Percentiles rank a stretch among this genome's conserved stretches.
Conservation (phyloP, 768 basidiomycete genomes). For the Tylopilus felleus region DNA sequence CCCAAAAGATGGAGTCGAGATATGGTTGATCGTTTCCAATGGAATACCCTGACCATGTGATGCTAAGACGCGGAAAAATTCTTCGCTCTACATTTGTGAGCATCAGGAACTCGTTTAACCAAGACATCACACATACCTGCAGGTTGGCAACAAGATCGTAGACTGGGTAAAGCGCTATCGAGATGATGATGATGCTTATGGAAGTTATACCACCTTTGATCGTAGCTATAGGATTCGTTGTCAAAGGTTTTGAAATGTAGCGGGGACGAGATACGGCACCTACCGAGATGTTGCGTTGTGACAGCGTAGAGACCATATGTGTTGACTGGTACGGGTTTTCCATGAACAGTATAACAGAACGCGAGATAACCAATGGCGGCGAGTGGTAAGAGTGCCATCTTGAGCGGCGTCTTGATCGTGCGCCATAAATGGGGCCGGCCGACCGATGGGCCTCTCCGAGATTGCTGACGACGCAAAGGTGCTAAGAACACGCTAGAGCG, state of each 20-base stretch:
- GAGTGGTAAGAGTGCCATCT: conserved; percentile 24
- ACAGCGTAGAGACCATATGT: conserved; percentile 20
- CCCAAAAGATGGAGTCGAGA: conserved; percentile 25
- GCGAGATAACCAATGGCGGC: conserved; percentile 27
- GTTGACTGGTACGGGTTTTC: conserved; percentile 24
- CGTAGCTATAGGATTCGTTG: conserved; percentile 9
- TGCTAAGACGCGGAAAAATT: conserved; percentile 27
- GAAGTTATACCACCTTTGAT: conserved; percentile 30
- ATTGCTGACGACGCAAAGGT: conserved; percentile 4
- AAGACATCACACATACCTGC: conserved; percentile 6
- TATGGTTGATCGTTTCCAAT: conserved; percentile 19
- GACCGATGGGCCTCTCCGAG: neutral
- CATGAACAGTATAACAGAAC: conserved; percentile 29
- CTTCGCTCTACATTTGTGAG: conserved; percentile 17
- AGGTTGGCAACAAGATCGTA: conserved; percentile 14
- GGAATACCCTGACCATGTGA: conserved; percentile 19
- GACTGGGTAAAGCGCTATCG: conserved; percentile 27
- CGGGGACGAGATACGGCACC: neutral
- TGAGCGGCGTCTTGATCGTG: conserved; percentile 1
- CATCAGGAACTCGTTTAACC: neutral
- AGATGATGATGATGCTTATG: conserved; percentile 28
- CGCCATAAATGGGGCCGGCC: conserved; percentile 6
- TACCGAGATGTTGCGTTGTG: conserved; percentile 20
- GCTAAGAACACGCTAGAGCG: conserved; percentile 3
- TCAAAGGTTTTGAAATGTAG: neutral